phyloP scores from a whole-genome alignment of 2,329 filamentous ascomycete genomes.

The Penicillium digitatum region DNA sequence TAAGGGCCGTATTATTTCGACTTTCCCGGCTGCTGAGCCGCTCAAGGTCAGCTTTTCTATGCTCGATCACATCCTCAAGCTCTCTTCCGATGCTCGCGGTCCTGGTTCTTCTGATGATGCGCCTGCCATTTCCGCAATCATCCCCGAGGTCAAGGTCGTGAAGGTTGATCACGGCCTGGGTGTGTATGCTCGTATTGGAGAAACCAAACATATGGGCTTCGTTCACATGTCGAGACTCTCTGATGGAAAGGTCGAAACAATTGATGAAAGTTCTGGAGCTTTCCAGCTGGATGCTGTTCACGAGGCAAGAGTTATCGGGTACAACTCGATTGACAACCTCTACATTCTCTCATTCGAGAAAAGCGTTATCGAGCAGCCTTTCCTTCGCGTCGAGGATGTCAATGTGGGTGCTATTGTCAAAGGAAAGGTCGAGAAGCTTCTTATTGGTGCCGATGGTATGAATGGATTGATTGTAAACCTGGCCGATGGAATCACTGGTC shows the following conservation, averaged over 20 bases:
- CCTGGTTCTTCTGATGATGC: conserved; percentile 46
- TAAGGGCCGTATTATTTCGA: conserved; percentile 83
- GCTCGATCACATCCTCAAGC: conserved; percentile 72
- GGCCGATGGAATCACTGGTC: conserved; percentile 80
- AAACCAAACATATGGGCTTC: conserved; percentile 69
- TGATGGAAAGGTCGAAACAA: conserved; percentile 79
- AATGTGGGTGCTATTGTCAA: conserved; percentile 75
- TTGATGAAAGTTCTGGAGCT: conserved; percentile 71
- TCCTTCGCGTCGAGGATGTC: conserved; percentile 87
- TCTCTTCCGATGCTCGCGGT: conserved; percentile 43
- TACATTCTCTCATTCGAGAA: conserved; percentile 83
- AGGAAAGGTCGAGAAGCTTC: conserved; percentile 77
- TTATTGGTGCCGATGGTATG: conserved; percentile 73
- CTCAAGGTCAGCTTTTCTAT: conserved; percentile 85
- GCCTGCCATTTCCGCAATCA: conserved; percentile 58
- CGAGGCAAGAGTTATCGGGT: conserved; percentile 76
- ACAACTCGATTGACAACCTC: conserved; percentile 79
- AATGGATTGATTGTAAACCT: conserved; percentile 77
- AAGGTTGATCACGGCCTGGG: conserved; percentile 78
- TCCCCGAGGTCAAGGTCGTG: conserved; percentile 73
- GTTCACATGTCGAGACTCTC: conserved; percentile 92
- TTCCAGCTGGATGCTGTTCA: conserved; percentile 77
- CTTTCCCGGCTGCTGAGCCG: conserved; percentile 71
- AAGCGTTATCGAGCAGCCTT: conserved; percentile 77
- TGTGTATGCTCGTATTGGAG: conserved; percentile 70